phyloP scores from a whole-genome alignment of 306 rosid species.

The Sindora glabra region DNA sequence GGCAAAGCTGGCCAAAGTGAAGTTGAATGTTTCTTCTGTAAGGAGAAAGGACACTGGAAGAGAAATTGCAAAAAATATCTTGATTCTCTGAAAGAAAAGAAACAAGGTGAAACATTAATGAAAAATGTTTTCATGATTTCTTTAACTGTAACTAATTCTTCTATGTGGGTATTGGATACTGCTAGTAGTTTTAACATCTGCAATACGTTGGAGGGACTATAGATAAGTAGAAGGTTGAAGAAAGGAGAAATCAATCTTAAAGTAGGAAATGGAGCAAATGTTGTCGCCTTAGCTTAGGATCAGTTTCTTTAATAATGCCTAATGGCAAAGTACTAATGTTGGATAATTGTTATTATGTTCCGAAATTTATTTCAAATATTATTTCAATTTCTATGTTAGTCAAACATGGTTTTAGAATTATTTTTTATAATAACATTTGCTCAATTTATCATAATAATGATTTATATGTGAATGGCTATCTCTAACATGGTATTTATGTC shows the following conservation, averaged over 20 bases:
- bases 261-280: too few relatives aligned
- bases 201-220: neutral
- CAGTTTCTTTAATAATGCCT: too few relatives aligned
- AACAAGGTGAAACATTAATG: neutral
- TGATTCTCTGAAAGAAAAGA: neutral
- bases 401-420: neutral
- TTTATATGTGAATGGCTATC: neutral
- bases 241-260: too few relatives aligned
- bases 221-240: neutral
- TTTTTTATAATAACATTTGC: neutral
- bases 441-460: neutral
- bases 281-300: too few relatives aligned
- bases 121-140: slow-evolving; percentile 6
- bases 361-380: neutral
- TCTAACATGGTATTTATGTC: neutral
- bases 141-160: neutral
- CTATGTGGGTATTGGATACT: neutral
- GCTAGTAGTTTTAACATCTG: neutral
- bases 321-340: too few relatives aligned
- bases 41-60: too few relatives aligned
- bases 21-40: too few relatives aligned
- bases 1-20: too few relatives aligned
- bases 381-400: neutral
- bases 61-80: neutral
- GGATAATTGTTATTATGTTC: too few relatives aligned